Evolutionary conservation across 2,329 filamentous ascomycete genomes (phyloP).

Genomic region (Xylariaceae sp.): DNA sequence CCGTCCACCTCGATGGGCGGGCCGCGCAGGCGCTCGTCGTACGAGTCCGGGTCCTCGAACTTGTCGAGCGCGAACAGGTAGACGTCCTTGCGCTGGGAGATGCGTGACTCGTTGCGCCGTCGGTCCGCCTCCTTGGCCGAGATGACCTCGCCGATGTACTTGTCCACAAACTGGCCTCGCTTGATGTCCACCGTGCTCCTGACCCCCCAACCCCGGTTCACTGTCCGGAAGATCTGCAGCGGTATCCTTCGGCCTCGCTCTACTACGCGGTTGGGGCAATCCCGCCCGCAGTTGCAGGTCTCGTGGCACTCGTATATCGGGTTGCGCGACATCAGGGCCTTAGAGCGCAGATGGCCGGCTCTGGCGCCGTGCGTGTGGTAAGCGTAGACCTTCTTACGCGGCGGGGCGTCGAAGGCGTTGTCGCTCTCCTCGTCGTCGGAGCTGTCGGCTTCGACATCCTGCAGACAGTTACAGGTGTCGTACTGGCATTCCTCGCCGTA

Average conservation of each 20-base stretch:
- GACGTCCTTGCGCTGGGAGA: conserved; percentile 59
- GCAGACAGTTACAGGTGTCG: conserved; percentile 58
- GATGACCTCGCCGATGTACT: conserved; percentile 67
- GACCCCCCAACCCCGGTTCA: conserved; percentile 69
- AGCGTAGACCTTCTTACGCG: conserved; percentile 42
- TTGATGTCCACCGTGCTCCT: conserved; percentile 56
- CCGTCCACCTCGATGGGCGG: conserved; percentile 58
- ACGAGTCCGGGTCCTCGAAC: conserved; percentile 53
- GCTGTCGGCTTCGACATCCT: conserved; percentile 33
- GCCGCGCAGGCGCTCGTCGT: conserved; percentile 48
- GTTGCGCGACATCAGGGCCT: conserved; percentile 43
- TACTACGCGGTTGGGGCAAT: conserved; percentile 69
- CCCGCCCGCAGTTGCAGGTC: conserved; percentile 54
- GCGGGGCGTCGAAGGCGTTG: conserved; percentile 11
- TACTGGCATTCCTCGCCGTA: conserved; percentile 60
- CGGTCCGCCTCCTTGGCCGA: conserved; percentile 55
- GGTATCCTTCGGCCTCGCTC: conserved; percentile 64
- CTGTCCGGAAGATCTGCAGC: conserved; percentile 70
- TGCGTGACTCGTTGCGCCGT: conserved; percentile 49
- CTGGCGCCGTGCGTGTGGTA: conserved; percentile 53
- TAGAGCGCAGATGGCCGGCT: conserved; percentile 44
- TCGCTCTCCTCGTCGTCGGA: conserved; percentile 50
- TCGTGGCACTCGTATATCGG: conserved; percentile 78
- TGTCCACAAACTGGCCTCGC: conserved; percentile 71
- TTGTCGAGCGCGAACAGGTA: conserved; percentile 81